Conservation (phyloP, 176 grass and related monocot genomes). For the Pharus latifolius region DNA sequence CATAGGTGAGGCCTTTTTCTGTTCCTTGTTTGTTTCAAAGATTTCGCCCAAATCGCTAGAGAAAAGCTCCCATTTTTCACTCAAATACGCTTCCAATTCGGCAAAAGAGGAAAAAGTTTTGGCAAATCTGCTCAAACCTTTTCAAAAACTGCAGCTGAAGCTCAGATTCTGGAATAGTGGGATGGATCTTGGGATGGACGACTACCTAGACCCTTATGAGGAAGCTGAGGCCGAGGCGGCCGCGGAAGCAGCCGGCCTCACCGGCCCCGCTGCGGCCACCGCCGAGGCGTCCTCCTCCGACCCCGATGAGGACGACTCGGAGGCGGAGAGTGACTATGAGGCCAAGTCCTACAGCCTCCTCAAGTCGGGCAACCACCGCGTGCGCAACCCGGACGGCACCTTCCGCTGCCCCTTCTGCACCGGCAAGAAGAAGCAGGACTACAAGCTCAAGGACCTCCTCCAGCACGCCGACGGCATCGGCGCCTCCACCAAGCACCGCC, state of each 20-base stretch:
- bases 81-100: background rate
- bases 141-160: background rate
- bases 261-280: background rate
- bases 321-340: slow-evolving; percentile 48
- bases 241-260: slow-evolving; percentile 31
- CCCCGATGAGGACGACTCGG: slow-evolving; percentile 39
- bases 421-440: slow-evolving; percentile 81
- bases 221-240: slow-evolving; percentile 37
- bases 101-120: background rate
- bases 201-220: slow-evolving; percentile 47
- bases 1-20: background rate
- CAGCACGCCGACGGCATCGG: slow-evolving; percentile 74
- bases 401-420: slow-evolving; percentile 89
- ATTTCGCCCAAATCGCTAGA: background rate
- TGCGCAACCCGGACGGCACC: slow-evolving; percentile 62
- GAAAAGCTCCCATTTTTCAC: background rate
- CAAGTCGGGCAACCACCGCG: slow-evolving; percentile 46
- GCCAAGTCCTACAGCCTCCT: slow-evolving; percentile 49
- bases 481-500: slow-evolving; percentile 51
- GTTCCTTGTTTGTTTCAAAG: background rate
- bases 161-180: background rate
- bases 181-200: slow-evolving; percentile 32
- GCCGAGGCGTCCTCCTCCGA: slow-evolving; percentile 7
- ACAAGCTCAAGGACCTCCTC: slow-evolving; percentile 80
- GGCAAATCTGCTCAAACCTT: background rate